Conservation (phyloP, 2,329 filamentous ascomycete genomes). For the Sclerotinia trifoliorum region DNA sequence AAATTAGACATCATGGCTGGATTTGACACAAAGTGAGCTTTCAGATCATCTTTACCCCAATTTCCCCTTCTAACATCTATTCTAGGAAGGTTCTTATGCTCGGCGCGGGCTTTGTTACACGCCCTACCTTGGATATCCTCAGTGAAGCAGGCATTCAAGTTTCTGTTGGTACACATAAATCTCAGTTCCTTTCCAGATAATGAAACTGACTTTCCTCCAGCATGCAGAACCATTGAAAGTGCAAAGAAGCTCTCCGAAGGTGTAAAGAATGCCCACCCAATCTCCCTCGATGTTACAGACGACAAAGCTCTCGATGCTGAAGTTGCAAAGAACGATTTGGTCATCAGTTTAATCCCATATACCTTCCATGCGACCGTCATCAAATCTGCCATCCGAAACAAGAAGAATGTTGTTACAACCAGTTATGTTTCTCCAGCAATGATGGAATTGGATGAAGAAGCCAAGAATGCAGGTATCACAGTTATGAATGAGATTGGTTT, state of each 20-base stretch:
- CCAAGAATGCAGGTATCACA: slow-evolving; percentile 88
- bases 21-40: slow-evolving; percentile 13
- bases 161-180: slow-evolving; percentile 50
- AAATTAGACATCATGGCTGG: slow-evolving; percentile 14
- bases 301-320: slow-evolving; percentile 74
- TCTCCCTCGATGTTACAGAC: slow-evolving; percentile 82
- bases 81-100: slow-evolving; percentile 47
- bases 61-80: not conserved
- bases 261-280: slow-evolving; percentile 48
- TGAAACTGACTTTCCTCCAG: not conserved
- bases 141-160: slow-evolving; percentile 56
- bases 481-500: slow-evolving; percentile 94
- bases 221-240: slow-evolving; percentile 55
- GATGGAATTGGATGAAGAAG: slow-evolving; percentile 78
- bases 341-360: slow-evolving; percentile 86
- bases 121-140: slow-evolving; percentile 58
- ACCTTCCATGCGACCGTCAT: slow-evolving; percentile 85
- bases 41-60: no score
- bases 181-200: not conserved
- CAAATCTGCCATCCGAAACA: slow-evolving; percentile 86
- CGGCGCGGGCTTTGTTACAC: slow-evolving; percentile 54
- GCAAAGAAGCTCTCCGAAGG: slow-evolving; percentile 73
- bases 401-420: slow-evolving; percentile 96
- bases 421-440: slow-evolving; percentile 91
- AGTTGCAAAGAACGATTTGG: slow-evolving; percentile 75